A percentile compares a stretch with the other conserved stretches of the same genome.
phyloP scores from a whole-genome alignment of 169 alveolate species.

The Plasmodium coatneyi region DNA sequence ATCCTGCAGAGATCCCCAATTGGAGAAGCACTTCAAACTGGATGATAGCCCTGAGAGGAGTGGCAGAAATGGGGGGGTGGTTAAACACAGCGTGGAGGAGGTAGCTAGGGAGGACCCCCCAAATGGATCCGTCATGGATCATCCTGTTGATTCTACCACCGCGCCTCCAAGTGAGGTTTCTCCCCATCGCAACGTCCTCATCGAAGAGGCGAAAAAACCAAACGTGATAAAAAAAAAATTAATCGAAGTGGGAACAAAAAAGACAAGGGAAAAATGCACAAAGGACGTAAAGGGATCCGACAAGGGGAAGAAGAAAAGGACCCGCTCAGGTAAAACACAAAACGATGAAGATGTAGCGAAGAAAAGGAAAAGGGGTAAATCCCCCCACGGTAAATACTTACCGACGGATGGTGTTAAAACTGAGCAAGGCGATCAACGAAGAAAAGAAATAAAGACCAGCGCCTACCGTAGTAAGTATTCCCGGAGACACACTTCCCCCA shows the following conservation, averaged over 20 bases:
- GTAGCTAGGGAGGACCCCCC: not conserved
- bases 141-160: not conserved
- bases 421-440: not conserved
- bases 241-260: not conserved
- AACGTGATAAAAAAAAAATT: not conserved
- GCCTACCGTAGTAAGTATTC: not conserved
- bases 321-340: not conserved
- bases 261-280: not conserved
- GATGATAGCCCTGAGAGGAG: not conserved
- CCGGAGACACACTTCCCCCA: not conserved
- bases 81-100: not conserved
- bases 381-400: not conserved
- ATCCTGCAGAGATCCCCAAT: not conserved
- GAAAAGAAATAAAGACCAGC: not conserved
- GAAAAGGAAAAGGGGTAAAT: not conserved
- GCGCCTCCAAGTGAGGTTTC: not conserved
- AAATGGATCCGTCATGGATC: not conserved
- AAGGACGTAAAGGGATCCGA: not conserved
- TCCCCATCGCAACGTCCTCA: not conserved
- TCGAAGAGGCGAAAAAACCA: not conserved
- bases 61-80: not conserved
- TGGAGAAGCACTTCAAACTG: slow-evolving; percentile 2
- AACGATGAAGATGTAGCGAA: not conserved
- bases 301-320: not conserved
- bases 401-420: not conserved